Base-by-base conservation (phyloP, 2,329 filamentous ascomycete species). In the Aschersonia sp. region DNA sequence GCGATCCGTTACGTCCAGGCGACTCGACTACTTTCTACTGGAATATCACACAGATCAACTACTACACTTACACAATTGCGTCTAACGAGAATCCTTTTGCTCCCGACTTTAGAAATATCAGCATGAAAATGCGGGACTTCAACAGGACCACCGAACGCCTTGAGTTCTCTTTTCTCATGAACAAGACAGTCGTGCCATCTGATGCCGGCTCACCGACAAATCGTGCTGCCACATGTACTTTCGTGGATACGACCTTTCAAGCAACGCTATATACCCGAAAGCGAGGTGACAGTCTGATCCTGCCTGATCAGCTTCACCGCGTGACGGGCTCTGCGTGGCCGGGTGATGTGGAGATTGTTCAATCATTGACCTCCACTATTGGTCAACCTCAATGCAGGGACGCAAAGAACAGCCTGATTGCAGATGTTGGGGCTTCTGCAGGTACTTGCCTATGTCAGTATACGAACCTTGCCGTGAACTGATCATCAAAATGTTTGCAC, bases 191-290 rank as follows among this genome's bases (percentile, higher is more conserved):
- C 12, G 67, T 70, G 2, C 73, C 79, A 4, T 62, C 62, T 1
- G 60, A 61, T 6, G 59, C 64, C 29, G 55, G 77, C 4, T 68
- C 70, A 0, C 53, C 55, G 5, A 59, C 64, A 44, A 70, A 69
- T 51, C 60, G 64, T 11, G 67, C 68, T 2, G 67, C 73, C 1
- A 70, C 68, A 42, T 85, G 81, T 62, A 74, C 68, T 50, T 85
- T 75, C 62, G 71, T 72, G 47, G 60, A 66, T 32, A 81, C 78
- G 0, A 65, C 62, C 1, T 68, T 84, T 52, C 63, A 70, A 30
- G 80, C 70, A 1, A 75, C 69, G 4, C 60, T 85, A 2, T 85
- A 81, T 65, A 82, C 78, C n/a, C 59, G 66, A 1, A 59, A 63
- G 3, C 57, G 60, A 3, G 57, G 55, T 39, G 51, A 50, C 43